phyloP scores from a whole-genome alignment of 2,329 filamentous ascomycete species.

The Chaetomiaceae sp. region DNA sequence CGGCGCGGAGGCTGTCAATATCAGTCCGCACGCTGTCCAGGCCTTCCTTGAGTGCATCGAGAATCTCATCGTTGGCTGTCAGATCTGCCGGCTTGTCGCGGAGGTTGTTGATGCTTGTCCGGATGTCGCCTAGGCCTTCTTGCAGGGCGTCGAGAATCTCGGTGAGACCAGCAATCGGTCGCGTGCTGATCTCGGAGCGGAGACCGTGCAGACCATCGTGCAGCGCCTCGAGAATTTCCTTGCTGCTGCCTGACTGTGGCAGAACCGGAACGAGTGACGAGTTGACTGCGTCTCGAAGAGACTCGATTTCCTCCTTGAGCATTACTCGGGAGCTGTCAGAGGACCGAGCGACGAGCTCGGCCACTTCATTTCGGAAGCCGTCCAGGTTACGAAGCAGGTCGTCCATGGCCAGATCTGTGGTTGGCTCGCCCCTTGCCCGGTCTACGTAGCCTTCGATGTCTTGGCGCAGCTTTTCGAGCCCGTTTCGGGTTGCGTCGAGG shows the following conservation, averaged over 20 bases:
- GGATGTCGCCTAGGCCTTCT: conserved; percentile 74
- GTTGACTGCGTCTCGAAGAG: conserved; percentile 71
- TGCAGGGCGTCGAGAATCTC: conserved; percentile 87
- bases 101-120: conserved; percentile 69
- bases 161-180: conserved; percentile 63
- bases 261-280: conserved; percentile 57
- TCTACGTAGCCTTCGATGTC: conserved; percentile 81
- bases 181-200: conserved; percentile 65
- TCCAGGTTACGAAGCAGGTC: conserved; percentile 60
- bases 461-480: conserved; percentile 69
- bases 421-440: conserved; percentile 59
- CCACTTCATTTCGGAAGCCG: conserved; percentile 60
- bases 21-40: conserved; percentile 69
- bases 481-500: conserved; percentile 80
- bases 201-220: conserved; percentile 68
- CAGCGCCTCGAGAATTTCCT: conserved; percentile 66
- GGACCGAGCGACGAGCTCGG: conserved; percentile 48
- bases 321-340: conserved; percentile 55
- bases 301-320: conserved; percentile 75
- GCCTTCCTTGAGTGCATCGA: conserved; percentile 80
- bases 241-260: conserved; percentile 36
- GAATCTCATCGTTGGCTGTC: conserved; percentile 80
- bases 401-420: conserved; percentile 73
- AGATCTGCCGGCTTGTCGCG: conserved; percentile 74
- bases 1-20: conserved; percentile 68